Evolutionary conservation across 2,329 filamentous ascomycete species (phyloP), one percentile per base, ranked within the genome.

Genomic region (Phialocephala subalpina): DNA sequence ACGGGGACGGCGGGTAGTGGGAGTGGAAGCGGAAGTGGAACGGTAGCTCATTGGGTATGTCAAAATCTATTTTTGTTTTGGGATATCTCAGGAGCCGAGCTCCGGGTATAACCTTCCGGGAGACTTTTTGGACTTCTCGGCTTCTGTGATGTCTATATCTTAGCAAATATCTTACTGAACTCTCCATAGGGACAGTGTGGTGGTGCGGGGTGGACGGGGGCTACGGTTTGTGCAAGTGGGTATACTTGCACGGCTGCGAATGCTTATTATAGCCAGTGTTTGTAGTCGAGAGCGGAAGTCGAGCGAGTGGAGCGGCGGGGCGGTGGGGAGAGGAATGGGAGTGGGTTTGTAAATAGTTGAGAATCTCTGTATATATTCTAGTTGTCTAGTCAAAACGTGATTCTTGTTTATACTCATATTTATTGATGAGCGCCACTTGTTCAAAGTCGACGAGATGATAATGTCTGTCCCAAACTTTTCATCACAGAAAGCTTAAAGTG

Each of bases 101-200:
- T n/a, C n/a, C n/a, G n/a, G n/a, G n/a, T n/a, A n/a, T n/a, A n/a
- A n/a, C n/a, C n/a, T n/a, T n/a, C n/a, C n/a, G n/a, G n/a, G n/a
- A n/a, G n/a, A n/a, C n/a, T n/a, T n/a, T n/a, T n/a, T n/a, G n/a
- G n/a, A n/a, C n/a, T n/a, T n/a, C n/a, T n/a, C n/a, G n/a, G n/a
- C n/a, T n/a, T n/a, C n/a, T n/a, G n/a, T n/a, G n/a, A n/a, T n/a
- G n/a, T n/a, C n/a, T n/a, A n/a, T n/a, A n/a, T n/a, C n/a, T n/a
- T n/a, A n/a, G n/a, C n/a, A n/a, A n/a, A n/a, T n/a, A n/a, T n/a
- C n/a, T n/a, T n/a, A n/a, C n/a, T n/a, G n/a, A n/a, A n/a, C n/a
- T n/a, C n/a, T n/a, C n/a, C n/a, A n/a, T n/a, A n/a, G n/a, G 67
- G 62, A 9, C 62, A 69, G 57, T 69, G 67, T 64, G 67, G 67